Percentiles rank a stretch among this genome's conserved stretches.
Conservation (phyloP, 257 asterid genomes). For the Craterostigma plantagineum region DNA sequence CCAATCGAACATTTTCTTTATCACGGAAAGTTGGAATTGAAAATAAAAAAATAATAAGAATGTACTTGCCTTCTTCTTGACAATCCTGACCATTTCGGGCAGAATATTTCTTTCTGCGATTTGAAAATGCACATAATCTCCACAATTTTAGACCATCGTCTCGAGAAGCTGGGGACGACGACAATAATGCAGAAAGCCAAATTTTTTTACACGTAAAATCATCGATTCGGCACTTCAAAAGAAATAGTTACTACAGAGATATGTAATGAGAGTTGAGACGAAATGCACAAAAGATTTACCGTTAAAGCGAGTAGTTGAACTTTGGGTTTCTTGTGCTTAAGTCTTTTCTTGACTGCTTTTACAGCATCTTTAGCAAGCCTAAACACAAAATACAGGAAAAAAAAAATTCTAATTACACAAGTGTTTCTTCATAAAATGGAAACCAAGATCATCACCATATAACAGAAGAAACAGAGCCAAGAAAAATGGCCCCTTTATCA, state of each 20-base stretch:
- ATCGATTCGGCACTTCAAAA: no score
- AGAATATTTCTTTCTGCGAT: slow-evolving; percentile 70
- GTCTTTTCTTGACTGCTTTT: slow-evolving; percentile 75
- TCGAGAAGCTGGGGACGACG: slow-evolving; percentile 50
- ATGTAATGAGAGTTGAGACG: no score
- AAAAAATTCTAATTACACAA: no score
- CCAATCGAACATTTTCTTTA: no score
- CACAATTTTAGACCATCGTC: slow-evolving; percentile 96
- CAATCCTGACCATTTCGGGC: slow-evolving; percentile 86
- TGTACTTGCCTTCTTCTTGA: slow-evolving; percentile 53
- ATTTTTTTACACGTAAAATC: no score
- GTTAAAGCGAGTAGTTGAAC: slow-evolving; percentile 83
- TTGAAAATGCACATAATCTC: slow-evolving; percentile 79
- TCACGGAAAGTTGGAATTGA: no score
- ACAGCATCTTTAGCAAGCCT: slow-evolving; percentile 69
- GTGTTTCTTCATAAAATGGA: no score
- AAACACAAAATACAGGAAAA: background rate
- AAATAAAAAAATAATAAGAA: no score
- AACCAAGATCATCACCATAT: no score
- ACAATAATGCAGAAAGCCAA: background rate
- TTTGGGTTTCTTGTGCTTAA: slow-evolving; percentile 90
- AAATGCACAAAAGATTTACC: slow-evolving; percentile 21
- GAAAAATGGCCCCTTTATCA: no score
- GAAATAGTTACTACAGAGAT: no score
- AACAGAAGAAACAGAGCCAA: no score